These are phyloP conservation scores for Solanum aculeatissimum DNA, from an alignment of 305 asterid species.

Conservation along the genomic window DNA sequence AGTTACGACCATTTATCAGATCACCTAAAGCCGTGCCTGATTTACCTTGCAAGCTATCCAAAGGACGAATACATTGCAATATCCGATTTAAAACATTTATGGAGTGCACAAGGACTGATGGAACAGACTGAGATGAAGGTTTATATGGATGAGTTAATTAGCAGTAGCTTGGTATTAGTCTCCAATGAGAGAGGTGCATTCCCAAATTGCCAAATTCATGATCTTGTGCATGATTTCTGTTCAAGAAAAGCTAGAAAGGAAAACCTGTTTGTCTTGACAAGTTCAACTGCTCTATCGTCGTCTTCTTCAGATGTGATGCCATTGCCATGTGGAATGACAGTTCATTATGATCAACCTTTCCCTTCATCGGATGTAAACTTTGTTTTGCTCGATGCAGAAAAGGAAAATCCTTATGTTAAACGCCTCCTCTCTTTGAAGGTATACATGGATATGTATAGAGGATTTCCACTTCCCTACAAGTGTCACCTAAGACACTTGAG, in stretches of 20 bases:
- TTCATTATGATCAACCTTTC: background rate
- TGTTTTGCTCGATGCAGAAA: background rate
- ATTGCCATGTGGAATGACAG: background rate
- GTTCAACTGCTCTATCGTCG: background rate
- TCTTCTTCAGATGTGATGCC: background rate
- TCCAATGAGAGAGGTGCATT: background rate
- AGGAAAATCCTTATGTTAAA: background rate
- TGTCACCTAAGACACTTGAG: background rate
- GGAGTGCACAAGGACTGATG: background rate
- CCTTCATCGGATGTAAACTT: background rate
- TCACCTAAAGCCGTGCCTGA: background rate
- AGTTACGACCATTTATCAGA: background rate
- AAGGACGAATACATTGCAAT: background rate
- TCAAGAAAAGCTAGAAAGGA: background rate
- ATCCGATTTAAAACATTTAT: background rate
- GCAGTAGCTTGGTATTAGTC: background rate
- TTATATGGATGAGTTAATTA: background rate
- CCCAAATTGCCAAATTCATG: background rate
- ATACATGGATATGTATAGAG: background rate
- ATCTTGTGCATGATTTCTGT: background rate
- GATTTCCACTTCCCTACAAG: background rate
- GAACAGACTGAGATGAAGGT: background rate
- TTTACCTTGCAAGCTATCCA: background rate
- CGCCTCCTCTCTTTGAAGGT: background rate
- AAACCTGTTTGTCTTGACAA: background rate